Percentiles rank a stretch among this genome's conserved stretches.
Conservation (phyloP, 2,329 filamentous ascomycete species). For the Pseudogymnoascus sp. region DNA sequence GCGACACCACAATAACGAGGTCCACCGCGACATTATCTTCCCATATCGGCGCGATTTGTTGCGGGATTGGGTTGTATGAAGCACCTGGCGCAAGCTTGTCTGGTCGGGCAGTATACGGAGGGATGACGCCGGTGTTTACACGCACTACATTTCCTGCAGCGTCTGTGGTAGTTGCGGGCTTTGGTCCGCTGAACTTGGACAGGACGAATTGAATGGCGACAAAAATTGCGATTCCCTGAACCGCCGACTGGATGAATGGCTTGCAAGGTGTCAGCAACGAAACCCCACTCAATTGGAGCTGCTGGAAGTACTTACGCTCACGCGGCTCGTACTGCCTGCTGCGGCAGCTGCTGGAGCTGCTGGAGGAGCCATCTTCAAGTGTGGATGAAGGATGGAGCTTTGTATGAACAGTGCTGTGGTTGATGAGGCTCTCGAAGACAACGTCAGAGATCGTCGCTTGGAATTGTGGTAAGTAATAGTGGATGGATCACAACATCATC, state of each 20-base stretch:
- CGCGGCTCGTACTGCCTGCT: slow-evolving; percentile 23
- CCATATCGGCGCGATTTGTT: slow-evolving; percentile 81
- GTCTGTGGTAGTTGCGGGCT: slow-evolving; percentile 39
- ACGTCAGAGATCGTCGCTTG: not conserved
- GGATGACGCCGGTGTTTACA: slow-evolving; percentile 49
- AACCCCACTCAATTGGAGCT: not conserved
- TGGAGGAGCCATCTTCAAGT: slow-evolving; percentile 27
- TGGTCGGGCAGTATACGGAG: slow-evolving; percentile 59
- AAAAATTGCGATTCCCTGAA: slow-evolving; percentile 50
- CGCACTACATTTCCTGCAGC: slow-evolving; percentile 48
- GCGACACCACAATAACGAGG: slow-evolving; percentile 75
- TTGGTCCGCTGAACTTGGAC: slow-evolving; percentile 44
- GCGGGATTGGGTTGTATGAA: slow-evolving; percentile 57
- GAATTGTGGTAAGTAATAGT: not conserved
- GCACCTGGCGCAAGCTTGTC: slow-evolving; percentile 52
- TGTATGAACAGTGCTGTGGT: slow-evolving; percentile 2
- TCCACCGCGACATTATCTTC: slow-evolving; percentile 70
- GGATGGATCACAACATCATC: slow-evolving; percentile 7
- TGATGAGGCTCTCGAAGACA: not conserved
- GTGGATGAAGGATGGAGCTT: not conserved
- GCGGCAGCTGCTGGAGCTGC: slow-evolving; percentile 25
- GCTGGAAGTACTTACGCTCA: slow-evolving; percentile 23
- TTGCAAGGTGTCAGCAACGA: slow-evolving; percentile 17
- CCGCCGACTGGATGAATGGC: slow-evolving; percentile 31
- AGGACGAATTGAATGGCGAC: slow-evolving; percentile 49